Percentiles rank a stretch among this genome's conserved stretches.
phyloP scores from a whole-genome alignment of 441 rosid species.

The Populus hybrid region DNA sequence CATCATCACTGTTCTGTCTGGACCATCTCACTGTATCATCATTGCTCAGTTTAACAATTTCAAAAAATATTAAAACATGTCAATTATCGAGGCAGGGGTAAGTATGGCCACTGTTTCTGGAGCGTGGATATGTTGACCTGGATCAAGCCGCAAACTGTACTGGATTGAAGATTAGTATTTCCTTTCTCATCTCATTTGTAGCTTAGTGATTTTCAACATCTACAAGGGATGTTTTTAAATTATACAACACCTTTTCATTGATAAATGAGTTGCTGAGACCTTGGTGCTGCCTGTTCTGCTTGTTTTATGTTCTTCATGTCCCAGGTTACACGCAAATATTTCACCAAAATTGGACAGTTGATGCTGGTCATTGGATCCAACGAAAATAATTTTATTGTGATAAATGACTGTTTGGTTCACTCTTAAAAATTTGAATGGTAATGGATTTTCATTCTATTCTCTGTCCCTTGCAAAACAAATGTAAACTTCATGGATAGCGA shows the following conservation, averaged over 20 bases:
- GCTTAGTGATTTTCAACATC: neutral
- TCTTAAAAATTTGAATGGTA: neutral
- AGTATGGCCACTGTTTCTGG: neutral
- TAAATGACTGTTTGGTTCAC: neutral
- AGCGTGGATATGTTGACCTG: neutral
- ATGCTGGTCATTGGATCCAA: neutral
- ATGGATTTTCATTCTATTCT: neutral
- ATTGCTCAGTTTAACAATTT: neutral
- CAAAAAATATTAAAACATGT: neutral
- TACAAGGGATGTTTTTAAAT: neutral
- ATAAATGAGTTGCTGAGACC: neutral
- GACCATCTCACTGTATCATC: neutral
- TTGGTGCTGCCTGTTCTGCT: neutral
- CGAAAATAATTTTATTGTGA: no score
- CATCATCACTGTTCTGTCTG: neutral
- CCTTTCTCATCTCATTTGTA: no score
- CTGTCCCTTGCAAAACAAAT: neutral
- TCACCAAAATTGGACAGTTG: neutral
- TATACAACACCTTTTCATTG: neutral
- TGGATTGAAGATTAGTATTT: neutral
- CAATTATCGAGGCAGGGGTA: constrained; percentile 8
- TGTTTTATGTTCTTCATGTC: neutral
- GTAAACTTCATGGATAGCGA: neutral
- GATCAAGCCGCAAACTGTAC: neutral
- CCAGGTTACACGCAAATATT: neutral